A percentile compares a stretch with the other conserved stretches of the same genome.
Conservation (phyloP, 352 stramenopile species). For the Phytophthora gonapodyides region DNA sequence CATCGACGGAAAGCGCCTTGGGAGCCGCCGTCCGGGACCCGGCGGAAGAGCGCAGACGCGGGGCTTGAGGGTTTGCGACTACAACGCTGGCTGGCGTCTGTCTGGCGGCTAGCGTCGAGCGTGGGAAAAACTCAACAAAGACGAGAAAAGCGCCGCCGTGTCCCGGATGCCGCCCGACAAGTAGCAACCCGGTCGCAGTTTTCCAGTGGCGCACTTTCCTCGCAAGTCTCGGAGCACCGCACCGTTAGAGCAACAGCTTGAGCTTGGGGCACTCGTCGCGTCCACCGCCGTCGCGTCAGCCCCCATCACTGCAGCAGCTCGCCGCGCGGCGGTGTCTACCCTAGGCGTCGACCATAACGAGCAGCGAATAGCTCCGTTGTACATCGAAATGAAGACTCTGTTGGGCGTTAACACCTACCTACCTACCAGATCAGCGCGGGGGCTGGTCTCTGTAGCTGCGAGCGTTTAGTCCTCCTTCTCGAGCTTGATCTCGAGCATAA, state of each 20-base stretch:
- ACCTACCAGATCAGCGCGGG: constrained; percentile 7
- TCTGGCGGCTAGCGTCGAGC: constrained; percentile 31
- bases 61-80: constrained; percentile 24
- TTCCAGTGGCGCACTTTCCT: constrained; percentile 22
- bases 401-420: constrained; percentile 16
- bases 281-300: constrained; percentile 5
- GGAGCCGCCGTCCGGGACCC: constrained; percentile 31
- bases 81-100: constrained; percentile 16
- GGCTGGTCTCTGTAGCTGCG: background rate
- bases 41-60: constrained; percentile 13
- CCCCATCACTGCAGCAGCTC: background rate
- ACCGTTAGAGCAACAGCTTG: background rate
- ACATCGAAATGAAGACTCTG: constrained; percentile 23
- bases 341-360: no score
- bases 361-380: background rate
- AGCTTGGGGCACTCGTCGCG: background rate
- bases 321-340: no score
- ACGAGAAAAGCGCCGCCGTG: constrained; percentile 27
- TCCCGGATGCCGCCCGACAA: constrained; percentile 39
- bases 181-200: constrained; percentile 11
- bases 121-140: constrained; percentile 11
- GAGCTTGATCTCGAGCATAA: constrained; percentile 80
- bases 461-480: constrained; percentile 51
- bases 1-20: constrained; percentile 36
- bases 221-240: constrained; percentile 29